Conservation (phyloP, 352 stramenopile species). For the Phytophthora chlamydospora region DNA sequence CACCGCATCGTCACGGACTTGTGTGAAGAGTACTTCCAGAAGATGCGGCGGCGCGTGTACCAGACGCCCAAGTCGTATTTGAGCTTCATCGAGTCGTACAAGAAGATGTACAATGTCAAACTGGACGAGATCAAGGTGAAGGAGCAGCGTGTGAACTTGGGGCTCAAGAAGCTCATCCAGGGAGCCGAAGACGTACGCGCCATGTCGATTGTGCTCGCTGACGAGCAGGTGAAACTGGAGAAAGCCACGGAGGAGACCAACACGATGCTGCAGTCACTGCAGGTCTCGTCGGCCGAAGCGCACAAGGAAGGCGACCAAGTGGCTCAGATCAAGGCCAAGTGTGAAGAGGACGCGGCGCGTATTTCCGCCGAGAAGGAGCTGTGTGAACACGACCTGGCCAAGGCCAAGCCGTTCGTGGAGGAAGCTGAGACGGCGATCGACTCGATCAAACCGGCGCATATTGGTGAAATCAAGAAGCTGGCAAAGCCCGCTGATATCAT, state of each 20-base stretch:
- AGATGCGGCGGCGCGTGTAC: slow-evolving; percentile 97
- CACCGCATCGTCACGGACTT: slow-evolving; percentile 97
- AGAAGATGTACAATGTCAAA: slow-evolving; percentile 96
- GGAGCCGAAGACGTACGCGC: slow-evolving; percentile 96
- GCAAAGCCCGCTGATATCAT: slow-evolving; percentile 99
- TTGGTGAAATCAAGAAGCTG: slow-evolving; percentile 98
- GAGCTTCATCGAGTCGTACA: slow-evolving; percentile 98
- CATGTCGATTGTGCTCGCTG: slow-evolving; percentile 97
- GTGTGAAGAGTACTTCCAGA: slow-evolving; percentile 98
- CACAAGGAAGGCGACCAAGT: slow-evolving; percentile 98
- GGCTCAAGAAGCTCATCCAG: slow-evolving; percentile 98
- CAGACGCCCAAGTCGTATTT: slow-evolving; percentile 99
- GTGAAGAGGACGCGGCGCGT: slow-evolving; percentile 94
- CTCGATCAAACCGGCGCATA: slow-evolving; percentile 97
- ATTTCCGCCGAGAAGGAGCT: slow-evolving; percentile 96
- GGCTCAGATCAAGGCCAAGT: slow-evolving; percentile 96
- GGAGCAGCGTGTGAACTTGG: slow-evolving; percentile 96
- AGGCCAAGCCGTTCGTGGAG: slow-evolving; percentile 98
- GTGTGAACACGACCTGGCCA: slow-evolving; percentile 96
- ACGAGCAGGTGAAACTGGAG: slow-evolving; percentile 97
- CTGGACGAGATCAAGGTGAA: slow-evolving; percentile 96
- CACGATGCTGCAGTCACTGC: slow-evolving; percentile 96
- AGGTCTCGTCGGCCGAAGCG: slow-evolving; percentile 95
- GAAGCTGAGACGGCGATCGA: slow-evolving; percentile 97
- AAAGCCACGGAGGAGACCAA: slow-evolving; percentile 97